A percentile compares a stretch with the other conserved stretches of the same genome.
Evolutionary conservation across 2,329 filamentous ascomycete species (phyloP).

Genomic region (Fusarium palustre): DNA sequence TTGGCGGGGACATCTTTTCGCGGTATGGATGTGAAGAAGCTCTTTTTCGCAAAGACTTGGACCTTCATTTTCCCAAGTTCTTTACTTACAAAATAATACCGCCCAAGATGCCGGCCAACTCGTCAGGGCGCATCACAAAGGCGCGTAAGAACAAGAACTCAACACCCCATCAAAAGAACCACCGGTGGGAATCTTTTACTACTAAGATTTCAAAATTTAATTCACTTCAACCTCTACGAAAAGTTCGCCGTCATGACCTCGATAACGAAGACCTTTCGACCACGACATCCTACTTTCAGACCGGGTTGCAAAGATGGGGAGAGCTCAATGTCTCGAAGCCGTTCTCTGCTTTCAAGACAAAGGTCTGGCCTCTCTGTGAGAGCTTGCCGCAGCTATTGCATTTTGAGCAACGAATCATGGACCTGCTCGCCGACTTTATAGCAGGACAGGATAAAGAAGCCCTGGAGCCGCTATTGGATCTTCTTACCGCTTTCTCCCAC

Average conservation of each 20-base stretch:
- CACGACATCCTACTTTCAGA: conserved; percentile 87
- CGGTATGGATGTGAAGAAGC: conserved; percentile 32
- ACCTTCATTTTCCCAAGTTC: conserved; percentile 35
- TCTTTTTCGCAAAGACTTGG: conserved; percentile 40
- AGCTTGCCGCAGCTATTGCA: conserved; percentile 92
- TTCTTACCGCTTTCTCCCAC: conserved; percentile 95
- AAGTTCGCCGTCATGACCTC: conserved; percentile 85
- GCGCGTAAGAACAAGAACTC: conserved; percentile 75
- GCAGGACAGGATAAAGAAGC: conserved; percentile 80
- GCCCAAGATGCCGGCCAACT: conserved; percentile 69
- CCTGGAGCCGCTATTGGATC: conserved; percentile 85
- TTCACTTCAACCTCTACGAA: conserved; percentile 89
- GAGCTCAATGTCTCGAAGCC: conserved; percentile 89
- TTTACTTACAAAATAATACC: conserved; percentile 45
- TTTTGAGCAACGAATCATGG: conserved; percentile 88
- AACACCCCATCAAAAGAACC: conserved; percentile 82
- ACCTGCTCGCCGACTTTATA: conserved; percentile 79
- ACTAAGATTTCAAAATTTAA: conserved; percentile 91
- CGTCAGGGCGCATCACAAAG: conserved; percentile 76
- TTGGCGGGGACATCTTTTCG: conserved; percentile 47
- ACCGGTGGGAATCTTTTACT: conserved; percentile 92
- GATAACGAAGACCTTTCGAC: conserved; percentile 80
- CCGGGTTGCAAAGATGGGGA: conserved; percentile 85
- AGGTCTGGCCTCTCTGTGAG: conserved; percentile 83
- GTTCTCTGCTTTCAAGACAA: conserved; percentile 81